These are phyloP conservation scores for Arthrobotrys megalospora DNA, from an alignment of 2,329 filamentous ascomycete genomes.

Conservation along the genomic window DNA sequence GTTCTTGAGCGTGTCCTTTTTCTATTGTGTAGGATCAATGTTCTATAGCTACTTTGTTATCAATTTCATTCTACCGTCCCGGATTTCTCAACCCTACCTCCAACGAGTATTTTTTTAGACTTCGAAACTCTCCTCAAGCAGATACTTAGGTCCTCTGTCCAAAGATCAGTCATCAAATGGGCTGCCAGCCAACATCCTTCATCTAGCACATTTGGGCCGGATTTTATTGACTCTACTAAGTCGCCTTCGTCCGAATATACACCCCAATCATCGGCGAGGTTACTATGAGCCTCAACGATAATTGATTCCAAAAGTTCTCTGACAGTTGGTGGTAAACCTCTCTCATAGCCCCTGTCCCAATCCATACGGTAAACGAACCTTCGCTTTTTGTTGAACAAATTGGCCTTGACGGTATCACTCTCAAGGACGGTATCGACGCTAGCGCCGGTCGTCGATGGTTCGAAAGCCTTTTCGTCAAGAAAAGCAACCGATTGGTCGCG, in stretches of 20 bases:
- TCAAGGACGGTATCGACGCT: neutral
- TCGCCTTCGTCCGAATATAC: neutral
- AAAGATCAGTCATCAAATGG: constrained; percentile 10
- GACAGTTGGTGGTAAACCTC: constrained; percentile 6
- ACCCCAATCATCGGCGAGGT: constrained; percentile 11
- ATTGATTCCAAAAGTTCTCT: constrained; percentile 20
- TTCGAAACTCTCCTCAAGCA: constrained; percentile 4
- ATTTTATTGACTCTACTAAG: neutral
- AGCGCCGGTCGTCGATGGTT: neutral
- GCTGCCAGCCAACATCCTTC: constrained; percentile 24
- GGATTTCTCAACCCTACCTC: too few species aligned
- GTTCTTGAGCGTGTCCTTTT: constrained; percentile 6
- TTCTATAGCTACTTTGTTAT: neutral
- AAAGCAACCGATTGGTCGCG: neutral
- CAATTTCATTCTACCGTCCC: neutral
- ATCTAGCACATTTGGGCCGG: neutral
- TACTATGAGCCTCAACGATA: constrained; percentile 1
- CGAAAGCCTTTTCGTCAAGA: constrained; percentile 28
- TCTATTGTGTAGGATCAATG: neutral
- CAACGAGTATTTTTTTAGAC: too few species aligned
- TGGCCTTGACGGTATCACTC: neutral
- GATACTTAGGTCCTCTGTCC: neutral
- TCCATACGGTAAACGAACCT: constrained; percentile 23
- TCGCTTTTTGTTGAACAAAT: constrained; percentile 19
- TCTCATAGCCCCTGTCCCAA: constrained; percentile 11